phyloP scores from a whole-genome alignment of 2,329 filamentous ascomycete genomes.

The Parasarocladium wereldwijsianum region DNA sequence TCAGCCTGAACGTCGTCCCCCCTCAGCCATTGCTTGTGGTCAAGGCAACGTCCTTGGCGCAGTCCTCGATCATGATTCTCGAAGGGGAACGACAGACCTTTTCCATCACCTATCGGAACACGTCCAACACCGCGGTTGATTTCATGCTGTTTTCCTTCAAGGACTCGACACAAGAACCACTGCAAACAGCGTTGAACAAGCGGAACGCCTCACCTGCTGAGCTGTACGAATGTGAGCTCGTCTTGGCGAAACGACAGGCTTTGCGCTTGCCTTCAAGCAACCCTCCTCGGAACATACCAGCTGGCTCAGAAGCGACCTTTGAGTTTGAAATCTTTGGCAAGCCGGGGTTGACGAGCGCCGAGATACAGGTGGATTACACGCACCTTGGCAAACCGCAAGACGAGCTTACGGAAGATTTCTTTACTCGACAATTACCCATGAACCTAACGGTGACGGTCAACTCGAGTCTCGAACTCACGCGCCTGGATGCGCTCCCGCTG shows the following conservation, averaged over 20 bases:
- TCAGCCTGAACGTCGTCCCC: constrained; percentile 62
- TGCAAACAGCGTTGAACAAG: constrained; percentile 60
- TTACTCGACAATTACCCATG: constrained; percentile 69
- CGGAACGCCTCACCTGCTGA: constrained; percentile 67
- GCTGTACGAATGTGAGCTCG: constrained; percentile 73
- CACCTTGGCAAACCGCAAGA: constrained; percentile 56
- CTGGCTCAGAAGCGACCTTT: constrained; percentile 55
- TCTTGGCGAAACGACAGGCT: constrained; percentile 61
- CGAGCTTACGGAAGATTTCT: constrained; percentile 59
- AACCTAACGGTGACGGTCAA: constrained; percentile 84
- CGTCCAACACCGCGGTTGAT: constrained; percentile 62
- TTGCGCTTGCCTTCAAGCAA: constrained; percentile 39
- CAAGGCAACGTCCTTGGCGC: constrained; percentile 62
- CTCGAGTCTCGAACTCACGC: constrained; percentile 68
- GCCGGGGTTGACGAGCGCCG: constrained; percentile 64
- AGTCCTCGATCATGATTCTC: constrained; percentile 80
- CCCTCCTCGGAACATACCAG: constrained; percentile 44
- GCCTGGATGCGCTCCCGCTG: constrained; percentile 67
- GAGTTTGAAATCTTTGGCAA: constrained; percentile 78
- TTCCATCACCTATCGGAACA: constrained; percentile 66
- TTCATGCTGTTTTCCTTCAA: constrained; percentile 80
- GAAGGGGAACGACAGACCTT: constrained; percentile 77
- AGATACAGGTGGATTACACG: constrained; percentile 77
- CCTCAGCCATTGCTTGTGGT: constrained; percentile 65
- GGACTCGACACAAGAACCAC: constrained; percentile 67